A percentile compares a stretch with the other conserved stretches of the same genome.
Evolutionary conservation across 805 yeast genomes (phyloP).

Genomic region (Pichia eremophila): DNA sequence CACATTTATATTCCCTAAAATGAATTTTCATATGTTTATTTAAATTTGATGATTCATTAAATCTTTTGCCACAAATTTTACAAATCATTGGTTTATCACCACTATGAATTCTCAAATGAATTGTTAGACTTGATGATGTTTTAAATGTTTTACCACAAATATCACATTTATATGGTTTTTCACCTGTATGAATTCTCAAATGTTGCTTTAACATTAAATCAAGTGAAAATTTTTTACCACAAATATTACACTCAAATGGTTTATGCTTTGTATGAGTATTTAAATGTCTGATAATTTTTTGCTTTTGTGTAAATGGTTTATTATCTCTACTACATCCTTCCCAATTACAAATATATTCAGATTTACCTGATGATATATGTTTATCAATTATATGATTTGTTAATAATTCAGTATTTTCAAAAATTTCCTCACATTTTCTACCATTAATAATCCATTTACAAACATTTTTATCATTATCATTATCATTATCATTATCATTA

Average conservation of each 20-base stretch:
- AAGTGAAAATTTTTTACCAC: slow-evolving; percentile 67
- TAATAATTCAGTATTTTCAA: slow-evolving; percentile 47
- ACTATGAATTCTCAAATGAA: slow-evolving; percentile 79
- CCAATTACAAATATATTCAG: slow-evolving; percentile 71
- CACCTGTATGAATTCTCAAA: slow-evolving; percentile 78
- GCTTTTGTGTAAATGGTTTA: slow-evolving; percentile 67
- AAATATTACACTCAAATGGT: slow-evolving; percentile 65
- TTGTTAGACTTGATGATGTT: slow-evolving; percentile 71
- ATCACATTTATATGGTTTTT: slow-evolving; percentile 71
- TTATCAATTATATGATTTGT: slow-evolving; percentile 58
- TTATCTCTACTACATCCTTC: slow-evolving; percentile 57
- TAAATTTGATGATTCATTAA: slow-evolving; percentile 82
- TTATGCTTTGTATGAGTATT: slow-evolving; percentile 81
- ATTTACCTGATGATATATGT: slow-evolving; percentile 71
- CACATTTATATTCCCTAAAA: slow-evolving; percentile 42
- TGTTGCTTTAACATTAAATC: slow-evolving; percentile 76
- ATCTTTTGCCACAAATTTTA: slow-evolving; percentile 70
- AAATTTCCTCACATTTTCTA: slow-evolving; percentile 39
- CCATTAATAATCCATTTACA: slow-evolving; percentile 32
- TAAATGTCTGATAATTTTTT: slow-evolving; percentile 76
- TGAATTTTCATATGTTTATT: slow-evolving; percentile 85
- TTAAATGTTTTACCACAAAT: slow-evolving; percentile 73
- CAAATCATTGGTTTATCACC: slow-evolving; percentile 85
- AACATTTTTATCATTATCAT: slow-evolving; percentile 9
- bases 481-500: slow-evolving; percentile 1